Conservation (phyloP, 1,284 basidiomycete species). For the Rhodotorula sp. region DNA sequence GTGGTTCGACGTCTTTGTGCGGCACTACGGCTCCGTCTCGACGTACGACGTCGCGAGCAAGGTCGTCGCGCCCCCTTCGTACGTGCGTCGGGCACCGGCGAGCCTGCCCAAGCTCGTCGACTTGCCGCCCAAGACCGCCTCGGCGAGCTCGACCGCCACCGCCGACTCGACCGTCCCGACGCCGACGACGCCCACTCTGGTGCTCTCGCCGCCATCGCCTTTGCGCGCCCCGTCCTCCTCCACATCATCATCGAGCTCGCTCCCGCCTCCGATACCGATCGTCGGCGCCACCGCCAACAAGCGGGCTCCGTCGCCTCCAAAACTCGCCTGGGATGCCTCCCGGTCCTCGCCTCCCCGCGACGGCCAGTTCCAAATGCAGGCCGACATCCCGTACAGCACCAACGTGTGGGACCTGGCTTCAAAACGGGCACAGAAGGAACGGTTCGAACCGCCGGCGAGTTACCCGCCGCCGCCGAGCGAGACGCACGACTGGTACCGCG, state of each 20-base stretch:
- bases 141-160: neutral
- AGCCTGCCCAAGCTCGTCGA: constrained; percentile 3
- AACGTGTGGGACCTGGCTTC: constrained; percentile 55
- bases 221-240: neutral
- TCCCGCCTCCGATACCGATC: constrained; percentile 19
- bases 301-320: constrained; percentile 35
- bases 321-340: constrained; percentile 54
- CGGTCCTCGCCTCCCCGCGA: constrained; percentile 49
- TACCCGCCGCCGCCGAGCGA: constrained; percentile 47
- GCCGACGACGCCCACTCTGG: constrained; percentile 20
- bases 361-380: constrained; percentile 52
- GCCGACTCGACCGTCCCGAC: neutral
- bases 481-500: constrained; percentile 53
- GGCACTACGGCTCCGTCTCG: constrained; percentile 64
- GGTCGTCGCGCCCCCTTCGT: constrained; percentile 17
- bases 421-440: constrained; percentile 20
- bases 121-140: neutral
- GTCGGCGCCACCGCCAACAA: neutral
- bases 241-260: constrained; percentile 20
- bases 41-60: constrained; percentile 46
- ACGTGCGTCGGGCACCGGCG: neutral
- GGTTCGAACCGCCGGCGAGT: constrained; percentile 60
- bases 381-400: constrained; percentile 49
- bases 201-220: constrained; percentile 19
- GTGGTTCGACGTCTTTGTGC: constrained; percentile 89